These are phyloP conservation scores for Podaxis sp. DNA, from an alignment of 768 basidiomycete genomes.

Conservation along the genomic window DNA sequence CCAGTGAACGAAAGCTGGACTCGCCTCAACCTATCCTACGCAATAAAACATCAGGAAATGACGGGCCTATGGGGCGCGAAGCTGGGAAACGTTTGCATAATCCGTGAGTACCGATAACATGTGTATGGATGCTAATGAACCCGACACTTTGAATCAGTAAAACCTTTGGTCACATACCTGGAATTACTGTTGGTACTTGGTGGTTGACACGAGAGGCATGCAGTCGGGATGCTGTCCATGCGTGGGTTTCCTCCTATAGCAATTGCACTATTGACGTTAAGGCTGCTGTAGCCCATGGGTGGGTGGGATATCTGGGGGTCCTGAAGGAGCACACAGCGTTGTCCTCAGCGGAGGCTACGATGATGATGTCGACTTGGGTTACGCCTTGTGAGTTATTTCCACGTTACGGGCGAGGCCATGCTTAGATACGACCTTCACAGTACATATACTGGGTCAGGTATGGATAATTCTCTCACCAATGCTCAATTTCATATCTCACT, in stretches of 20 bases:
- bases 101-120: constrained; percentile 43
- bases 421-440: constrained; percentile 33
- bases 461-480: constrained; percentile 10
- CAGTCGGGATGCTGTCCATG: constrained; percentile 79
- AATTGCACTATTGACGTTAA: constrained; percentile 5
- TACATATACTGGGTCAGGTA: constrained; percentile 80
- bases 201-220: constrained; percentile 75
- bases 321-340: constrained; percentile 77
- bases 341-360: constrained; percentile 89
- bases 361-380: constrained; percentile 80
- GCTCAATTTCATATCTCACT: not conserved
- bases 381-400: constrained; percentile 66
- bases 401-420: not conserved
- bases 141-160: constrained; percentile 47
- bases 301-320: constrained; percentile 71
- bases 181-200: constrained; percentile 76
- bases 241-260: constrained; percentile 48
- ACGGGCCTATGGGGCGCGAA: constrained; percentile 37
- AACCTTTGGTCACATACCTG: constrained; percentile 79
- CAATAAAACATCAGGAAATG: constrained; percentile 32
- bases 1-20: constrained; percentile 36
- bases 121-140: not conserved
- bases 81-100: constrained; percentile 38
- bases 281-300: constrained; percentile 65
- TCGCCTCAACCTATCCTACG: constrained; percentile 40